Conservation (phyloP, 2,329 filamentous ascomycete species). For the Akanthomyces uredinophilus region DNA sequence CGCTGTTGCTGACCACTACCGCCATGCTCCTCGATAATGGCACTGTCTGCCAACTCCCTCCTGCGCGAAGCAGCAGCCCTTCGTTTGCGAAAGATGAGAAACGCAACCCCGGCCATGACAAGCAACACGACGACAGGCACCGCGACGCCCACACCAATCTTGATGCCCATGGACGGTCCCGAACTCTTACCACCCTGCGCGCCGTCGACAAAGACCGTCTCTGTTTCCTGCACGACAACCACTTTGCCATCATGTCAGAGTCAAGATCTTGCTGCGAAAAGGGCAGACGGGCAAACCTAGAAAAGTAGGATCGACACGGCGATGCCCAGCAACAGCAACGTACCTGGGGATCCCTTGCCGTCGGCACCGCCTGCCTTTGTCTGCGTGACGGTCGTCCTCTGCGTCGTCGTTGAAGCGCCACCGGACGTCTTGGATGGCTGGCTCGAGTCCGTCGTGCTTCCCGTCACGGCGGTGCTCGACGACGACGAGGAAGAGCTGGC, state of each 20-base stretch:
- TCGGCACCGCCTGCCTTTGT: conserved; percentile 21
- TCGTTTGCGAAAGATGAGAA: conserved; percentile 1
- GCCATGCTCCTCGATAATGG: background rate
- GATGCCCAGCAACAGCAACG: conserved; percentile 24
- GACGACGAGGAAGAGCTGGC: background rate
- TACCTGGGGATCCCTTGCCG: conserved; percentile 23
- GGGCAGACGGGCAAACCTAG: conserved; percentile 2
- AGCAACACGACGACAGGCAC: background rate
- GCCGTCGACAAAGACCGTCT: conserved; percentile 3
- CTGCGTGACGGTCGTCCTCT: conserved; percentile 23
- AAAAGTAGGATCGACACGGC: conserved; percentile 2
- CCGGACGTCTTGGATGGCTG: conserved; percentile 1
- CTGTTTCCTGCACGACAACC: conserved; percentile 8
- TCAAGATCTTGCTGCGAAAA: background rate
- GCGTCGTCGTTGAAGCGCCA: conserved; percentile 18
- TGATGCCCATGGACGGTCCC: background rate
- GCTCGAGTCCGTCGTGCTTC: conserved; percentile 18
- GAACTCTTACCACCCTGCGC: background rate
- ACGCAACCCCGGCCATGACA: background rate
- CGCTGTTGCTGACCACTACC: background rate
- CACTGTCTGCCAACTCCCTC: background rate
- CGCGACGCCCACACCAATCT: conserved; percentile 1
- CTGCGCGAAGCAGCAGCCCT: background rate
- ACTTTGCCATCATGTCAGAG: background rate
- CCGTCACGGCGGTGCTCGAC: background rate